Conservation (phyloP, 345 rosid species). For the Eucalyptus cloeziana region DNA sequence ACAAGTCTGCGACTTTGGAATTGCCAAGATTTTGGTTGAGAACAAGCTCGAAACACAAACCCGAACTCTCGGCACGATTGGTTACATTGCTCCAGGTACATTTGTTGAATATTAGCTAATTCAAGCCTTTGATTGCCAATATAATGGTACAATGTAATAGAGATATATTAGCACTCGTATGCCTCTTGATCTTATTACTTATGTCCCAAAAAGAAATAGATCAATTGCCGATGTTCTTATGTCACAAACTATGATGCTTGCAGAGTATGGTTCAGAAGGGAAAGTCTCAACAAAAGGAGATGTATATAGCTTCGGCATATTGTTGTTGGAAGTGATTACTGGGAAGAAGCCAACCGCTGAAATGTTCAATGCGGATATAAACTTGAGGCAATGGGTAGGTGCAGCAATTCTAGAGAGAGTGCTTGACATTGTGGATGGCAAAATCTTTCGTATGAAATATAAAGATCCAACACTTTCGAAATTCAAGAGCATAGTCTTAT, state of each 20-base stretch:
- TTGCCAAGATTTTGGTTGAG: not conserved
- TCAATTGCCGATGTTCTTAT: fast-evolving
- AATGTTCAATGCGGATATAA: not conserved
- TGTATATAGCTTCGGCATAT: not conserved
- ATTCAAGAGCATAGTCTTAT: not conserved
- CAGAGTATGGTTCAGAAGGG: not conserved
- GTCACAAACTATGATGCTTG: not conserved
- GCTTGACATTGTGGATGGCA: not conserved
- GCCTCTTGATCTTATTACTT: not conserved
- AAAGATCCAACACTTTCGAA: fast-evolving
- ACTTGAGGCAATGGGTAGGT: not conserved
- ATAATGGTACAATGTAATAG: not conserved
- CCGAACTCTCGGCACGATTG: not conserved
- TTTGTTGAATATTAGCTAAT: not conserved
- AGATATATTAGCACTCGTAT: not conserved
- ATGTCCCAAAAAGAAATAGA: not conserved
- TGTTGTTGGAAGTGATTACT: not conserved
- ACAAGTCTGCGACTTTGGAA: not conserved
- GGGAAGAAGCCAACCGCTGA: not conserved
- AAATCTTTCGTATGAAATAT: fast-evolving
- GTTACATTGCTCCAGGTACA: not conserved
- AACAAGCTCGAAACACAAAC: not conserved
- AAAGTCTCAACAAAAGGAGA: not conserved
- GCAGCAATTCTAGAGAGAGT: not conserved
- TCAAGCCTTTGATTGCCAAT: not conserved